Percentiles rank a stretch among this genome's conserved stretches.
phyloP scores from a whole-genome alignment of 2,329 filamentous ascomycete genomes.

The Bretziella fagacearum region DNA sequence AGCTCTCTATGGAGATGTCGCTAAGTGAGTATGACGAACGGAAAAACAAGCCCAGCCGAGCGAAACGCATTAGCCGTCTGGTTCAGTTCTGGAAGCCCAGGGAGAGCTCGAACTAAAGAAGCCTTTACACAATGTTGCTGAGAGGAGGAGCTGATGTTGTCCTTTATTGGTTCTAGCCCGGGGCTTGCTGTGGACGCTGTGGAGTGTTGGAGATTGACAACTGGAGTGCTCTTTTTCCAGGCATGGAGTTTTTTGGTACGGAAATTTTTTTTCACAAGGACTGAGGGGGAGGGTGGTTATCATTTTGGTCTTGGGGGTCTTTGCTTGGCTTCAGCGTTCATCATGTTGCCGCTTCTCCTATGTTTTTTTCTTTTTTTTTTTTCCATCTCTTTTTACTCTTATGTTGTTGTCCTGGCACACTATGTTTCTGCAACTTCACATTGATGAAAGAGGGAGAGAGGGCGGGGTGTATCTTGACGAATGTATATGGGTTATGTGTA shows the following conservation, averaged over 20 bases:
- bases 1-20: constrained; percentile 51
- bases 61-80: constrained; percentile 54
- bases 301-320: no score
- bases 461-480: constrained; percentile 9
- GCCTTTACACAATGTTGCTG: neutral
- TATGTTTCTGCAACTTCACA: neutral
- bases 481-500: constrained; percentile 15
- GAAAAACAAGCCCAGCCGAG: constrained; percentile 43
- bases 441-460: constrained; percentile 8
- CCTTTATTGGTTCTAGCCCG: no score
- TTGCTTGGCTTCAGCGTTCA: no score
- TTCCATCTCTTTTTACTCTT: neutral
- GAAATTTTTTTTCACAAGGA: no score
- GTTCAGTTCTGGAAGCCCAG: constrained; percentile 63
- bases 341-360: no score
- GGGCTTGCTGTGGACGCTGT: no score
- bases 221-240: no score
- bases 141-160: no score
- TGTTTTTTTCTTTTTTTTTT: no score
- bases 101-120: constrained; percentile 17
- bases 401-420: neutral
- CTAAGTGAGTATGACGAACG: constrained; percentile 39
- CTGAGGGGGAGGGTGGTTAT: no score
- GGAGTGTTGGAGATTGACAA: no score
- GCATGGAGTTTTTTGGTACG: no score